phyloP scores from a whole-genome alignment of 2,329 filamentous ascomycete genomes.

The Rhynchosporium secalis region DNA sequence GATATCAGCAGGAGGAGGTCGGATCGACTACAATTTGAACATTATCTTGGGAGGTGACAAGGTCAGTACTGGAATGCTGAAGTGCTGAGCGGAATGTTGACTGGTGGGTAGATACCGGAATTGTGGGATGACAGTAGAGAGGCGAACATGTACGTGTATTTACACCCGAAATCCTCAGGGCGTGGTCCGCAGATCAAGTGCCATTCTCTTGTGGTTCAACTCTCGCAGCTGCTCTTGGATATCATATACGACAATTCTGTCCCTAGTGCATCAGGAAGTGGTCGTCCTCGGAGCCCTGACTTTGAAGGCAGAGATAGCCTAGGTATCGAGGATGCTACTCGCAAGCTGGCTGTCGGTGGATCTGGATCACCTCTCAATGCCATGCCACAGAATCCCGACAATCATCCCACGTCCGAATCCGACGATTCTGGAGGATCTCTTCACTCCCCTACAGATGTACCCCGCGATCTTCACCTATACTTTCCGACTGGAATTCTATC shows the following conservation, averaged over 20 bases:
- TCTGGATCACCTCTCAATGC: conserved; percentile 44
- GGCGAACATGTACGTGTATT: conserved; percentile 57
- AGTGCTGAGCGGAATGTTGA: conserved; percentile 15
- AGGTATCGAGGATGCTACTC: conserved; percentile 51
- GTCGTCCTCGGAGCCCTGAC: conserved; percentile 41
- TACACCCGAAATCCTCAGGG: conserved; percentile 53
- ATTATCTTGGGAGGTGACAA: conserved; percentile 56
- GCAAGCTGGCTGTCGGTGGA: conserved; percentile 39
- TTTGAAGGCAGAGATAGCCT: conserved; percentile 47
- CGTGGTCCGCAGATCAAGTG: conserved; percentile 62
- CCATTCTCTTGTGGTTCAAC: conserved; percentile 52
- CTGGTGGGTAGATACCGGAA: conserved; percentile 56
- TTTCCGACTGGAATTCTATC: conserved; percentile 44
- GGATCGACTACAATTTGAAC: conserved; percentile 56
- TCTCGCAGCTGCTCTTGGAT: conserved; percentile 43
- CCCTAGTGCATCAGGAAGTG: conserved; percentile 17
- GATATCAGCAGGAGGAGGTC: conserved; percentile 54
- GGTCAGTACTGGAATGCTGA: conserved; percentile 41
- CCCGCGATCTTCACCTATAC: conserved; percentile 52
- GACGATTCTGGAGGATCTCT: conserved; percentile 31
- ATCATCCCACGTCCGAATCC: conserved; percentile 23
- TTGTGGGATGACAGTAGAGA: conserved; percentile 58
- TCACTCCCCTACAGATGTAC: conserved; percentile 35
- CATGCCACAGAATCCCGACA: conserved; percentile 12
- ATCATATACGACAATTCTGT: conserved; percentile 23